Conservation (phyloP, 345 rosid genomes). For the Gossypium anomalum region DNA sequence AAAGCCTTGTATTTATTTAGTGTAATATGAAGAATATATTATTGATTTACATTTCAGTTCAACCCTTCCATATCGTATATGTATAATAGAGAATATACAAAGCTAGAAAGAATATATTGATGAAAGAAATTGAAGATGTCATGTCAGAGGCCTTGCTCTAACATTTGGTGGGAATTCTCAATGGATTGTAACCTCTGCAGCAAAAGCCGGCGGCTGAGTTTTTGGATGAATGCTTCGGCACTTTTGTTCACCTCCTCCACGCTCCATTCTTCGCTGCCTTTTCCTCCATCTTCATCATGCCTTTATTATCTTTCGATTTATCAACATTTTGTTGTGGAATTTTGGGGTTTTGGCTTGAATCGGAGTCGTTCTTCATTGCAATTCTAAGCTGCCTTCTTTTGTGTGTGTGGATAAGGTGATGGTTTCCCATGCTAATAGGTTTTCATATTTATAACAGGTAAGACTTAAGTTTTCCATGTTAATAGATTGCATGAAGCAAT, state of each 20-base stretch:
- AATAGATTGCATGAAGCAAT: too few relatives aligned
- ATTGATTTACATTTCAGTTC: too few relatives aligned
- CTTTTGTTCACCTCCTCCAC: slow-evolving; percentile 58
- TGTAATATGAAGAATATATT: too few relatives aligned
- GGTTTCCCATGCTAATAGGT: background rate
- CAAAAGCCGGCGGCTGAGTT: slow-evolving; percentile 59
- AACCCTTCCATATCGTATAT: too few relatives aligned
- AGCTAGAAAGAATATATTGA: too few relatives aligned
- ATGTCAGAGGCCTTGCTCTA: slow-evolving; percentile 42
- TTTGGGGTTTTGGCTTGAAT: background rate
- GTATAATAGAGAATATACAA: too few relatives aligned
- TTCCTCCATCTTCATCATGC: background rate
- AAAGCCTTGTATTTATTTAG: too few relatives aligned
- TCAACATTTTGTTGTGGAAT: background rate
- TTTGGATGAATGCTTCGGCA: slow-evolving; percentile 74
- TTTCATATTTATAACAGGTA: background rate
- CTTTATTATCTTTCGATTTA: background rate
- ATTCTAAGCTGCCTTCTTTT: background rate
- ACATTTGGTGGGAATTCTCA: slow-evolving; percentile 57
- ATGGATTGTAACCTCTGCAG: slow-evolving; percentile 77
- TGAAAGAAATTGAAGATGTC: too few relatives aligned
- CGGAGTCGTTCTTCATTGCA: slow-evolving; percentile 3
- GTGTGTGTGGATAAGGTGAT: background rate
- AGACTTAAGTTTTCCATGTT: too few relatives aligned
- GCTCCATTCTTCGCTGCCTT: slow-evolving; percentile 19